Percentiles rank a stretch among this genome's conserved stretches.
Conservation (phyloP, 768 basidiomycete genomes). For the Aureoboletus auriporus region DNA sequence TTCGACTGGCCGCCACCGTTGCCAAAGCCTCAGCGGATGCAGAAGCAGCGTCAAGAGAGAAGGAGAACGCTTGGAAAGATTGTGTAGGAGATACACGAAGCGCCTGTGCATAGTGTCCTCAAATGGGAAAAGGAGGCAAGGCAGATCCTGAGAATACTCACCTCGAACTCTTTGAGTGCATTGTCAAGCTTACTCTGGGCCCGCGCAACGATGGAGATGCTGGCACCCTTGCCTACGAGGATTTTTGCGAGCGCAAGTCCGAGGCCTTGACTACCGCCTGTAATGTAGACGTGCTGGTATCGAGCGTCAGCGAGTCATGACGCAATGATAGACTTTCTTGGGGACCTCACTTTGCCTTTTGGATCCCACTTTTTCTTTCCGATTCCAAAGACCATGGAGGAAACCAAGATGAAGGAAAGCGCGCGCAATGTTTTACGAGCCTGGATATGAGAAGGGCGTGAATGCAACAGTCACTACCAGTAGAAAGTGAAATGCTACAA, state of each 20-base stretch:
- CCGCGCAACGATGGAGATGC: slow-evolving; percentile 83
- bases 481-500: no score
- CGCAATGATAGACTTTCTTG: no score
- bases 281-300: slow-evolving; percentile 75
- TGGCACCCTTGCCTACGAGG: slow-evolving; percentile 65
- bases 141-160: slow-evolving; percentile 25
- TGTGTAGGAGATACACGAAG: slow-evolving; percentile 54
- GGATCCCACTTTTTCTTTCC: slow-evolving; percentile 45
- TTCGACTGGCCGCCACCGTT: slow-evolving; percentile 52
- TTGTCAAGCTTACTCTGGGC: slow-evolving; percentile 58
- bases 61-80: slow-evolving; percentile 62
- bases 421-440: neutral
- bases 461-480: no score
- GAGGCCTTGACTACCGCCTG: slow-evolving; percentile 79
- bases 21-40: slow-evolving; percentile 60
- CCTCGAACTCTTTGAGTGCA: slow-evolving; percentile 64
- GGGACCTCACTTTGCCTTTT: slow-evolving; percentile 34
- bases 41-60: slow-evolving; percentile 50
- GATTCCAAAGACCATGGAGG: slow-evolving; percentile 17
- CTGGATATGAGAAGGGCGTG: neutral
- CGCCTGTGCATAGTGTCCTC: slow-evolving; percentile 33
- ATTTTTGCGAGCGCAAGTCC: slow-evolving; percentile 70
- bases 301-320: neutral
- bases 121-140: no score
- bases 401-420: slow-evolving; percentile 8